A percentile compares a stretch with the other conserved stretches of the same genome.
phyloP scores from a whole-genome alignment of 192 early-diverging fungal genomes.

The Umbelopsis sp. region DNA sequence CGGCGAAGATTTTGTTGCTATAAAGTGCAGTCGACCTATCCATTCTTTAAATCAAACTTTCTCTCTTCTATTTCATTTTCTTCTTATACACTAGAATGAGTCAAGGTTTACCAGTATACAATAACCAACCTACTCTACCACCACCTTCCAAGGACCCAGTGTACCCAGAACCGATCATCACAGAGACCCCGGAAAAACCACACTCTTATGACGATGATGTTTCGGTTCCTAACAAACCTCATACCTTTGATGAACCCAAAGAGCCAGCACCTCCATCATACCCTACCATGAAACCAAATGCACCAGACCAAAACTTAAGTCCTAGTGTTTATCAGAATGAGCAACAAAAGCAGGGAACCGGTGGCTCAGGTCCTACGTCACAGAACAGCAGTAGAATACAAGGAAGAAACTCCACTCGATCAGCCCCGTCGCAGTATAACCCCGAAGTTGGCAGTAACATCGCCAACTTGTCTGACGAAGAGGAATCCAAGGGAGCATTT shows the following conservation, averaged over 20 bases:
- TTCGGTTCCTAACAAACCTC: neutral
- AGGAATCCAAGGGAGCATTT: neutral
- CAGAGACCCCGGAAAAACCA: neutral
- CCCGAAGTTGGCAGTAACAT: neutral
- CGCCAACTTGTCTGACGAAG: neutral
- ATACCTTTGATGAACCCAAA: neutral
- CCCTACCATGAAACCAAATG: neutral
- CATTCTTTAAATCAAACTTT: too few relatives aligned
- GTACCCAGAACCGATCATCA: neutral
- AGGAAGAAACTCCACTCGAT: neutral
- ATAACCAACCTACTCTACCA: neutral
- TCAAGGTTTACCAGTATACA: neutral
- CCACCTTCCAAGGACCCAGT: neutral
- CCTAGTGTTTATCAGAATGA: neutral
- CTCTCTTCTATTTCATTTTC: too few relatives aligned
- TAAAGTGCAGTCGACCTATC: too few relatives aligned
- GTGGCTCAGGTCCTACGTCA: neutral
- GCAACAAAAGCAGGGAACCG: neutral
- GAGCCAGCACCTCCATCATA: neutral
- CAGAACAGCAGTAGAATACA: neutral
- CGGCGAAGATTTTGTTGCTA: too few relatives aligned
- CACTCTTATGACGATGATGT: conserved; percentile 6
- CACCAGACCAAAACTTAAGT: too few relatives aligned
- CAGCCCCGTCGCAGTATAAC: neutral
- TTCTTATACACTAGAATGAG: neutral